Evolutionary conservation across 805 yeast species (phyloP).

Genomic region (Komagataella pseudopastoris): DNA sequence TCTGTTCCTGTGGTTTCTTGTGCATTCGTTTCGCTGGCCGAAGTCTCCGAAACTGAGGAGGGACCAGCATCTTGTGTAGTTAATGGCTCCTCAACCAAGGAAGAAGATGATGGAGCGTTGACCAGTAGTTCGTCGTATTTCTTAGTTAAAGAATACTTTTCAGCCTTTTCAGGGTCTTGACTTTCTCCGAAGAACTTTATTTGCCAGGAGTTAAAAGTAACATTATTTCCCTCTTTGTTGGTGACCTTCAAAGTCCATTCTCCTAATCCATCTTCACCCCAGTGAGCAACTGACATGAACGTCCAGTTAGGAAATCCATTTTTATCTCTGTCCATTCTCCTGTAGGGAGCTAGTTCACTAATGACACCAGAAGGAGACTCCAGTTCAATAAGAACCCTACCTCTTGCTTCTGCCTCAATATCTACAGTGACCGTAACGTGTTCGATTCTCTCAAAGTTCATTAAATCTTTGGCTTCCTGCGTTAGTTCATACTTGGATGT

Average conservation of each 20-base stretch:
- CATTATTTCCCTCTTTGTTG: conserved; percentile 23
- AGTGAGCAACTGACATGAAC: conserved; percentile 95
- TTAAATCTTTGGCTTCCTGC: conserved; percentile 30
- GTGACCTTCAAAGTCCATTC: conserved; percentile 65
- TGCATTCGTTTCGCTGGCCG: conserved; percentile 7
- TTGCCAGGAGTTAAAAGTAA: conserved; percentile 54
- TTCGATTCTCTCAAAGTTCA: conserved; percentile 63
- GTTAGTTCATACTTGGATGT: conserved; percentile 31
- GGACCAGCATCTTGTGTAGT: conserved; percentile 3
- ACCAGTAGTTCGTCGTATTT: conserved; percentile 20
- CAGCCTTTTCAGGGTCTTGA: conserved; percentile 48
- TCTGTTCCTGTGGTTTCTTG: conserved; percentile 9
- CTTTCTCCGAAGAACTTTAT: conserved; percentile 74
- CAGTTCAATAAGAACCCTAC: conserved; percentile 51
- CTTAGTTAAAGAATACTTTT: conserved; percentile 33
- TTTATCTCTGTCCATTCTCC: conserved; percentile 41
- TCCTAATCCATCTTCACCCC: conserved; percentile 81
- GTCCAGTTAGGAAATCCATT: conserved; percentile 74
- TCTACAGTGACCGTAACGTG: conserved; percentile 78
- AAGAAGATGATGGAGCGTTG: conserved; percentile 5
- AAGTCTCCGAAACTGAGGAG: conserved; percentile 3
- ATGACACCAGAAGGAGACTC: conserved; percentile 63
- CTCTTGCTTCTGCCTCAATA: conserved; percentile 52
- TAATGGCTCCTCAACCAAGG: conserved; percentile 5
- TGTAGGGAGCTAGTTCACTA: conserved; percentile 59